phyloP scores from a whole-genome alignment of 2,329 filamentous ascomycete species.

The Ophidiomyces ophidiicola region DNA sequence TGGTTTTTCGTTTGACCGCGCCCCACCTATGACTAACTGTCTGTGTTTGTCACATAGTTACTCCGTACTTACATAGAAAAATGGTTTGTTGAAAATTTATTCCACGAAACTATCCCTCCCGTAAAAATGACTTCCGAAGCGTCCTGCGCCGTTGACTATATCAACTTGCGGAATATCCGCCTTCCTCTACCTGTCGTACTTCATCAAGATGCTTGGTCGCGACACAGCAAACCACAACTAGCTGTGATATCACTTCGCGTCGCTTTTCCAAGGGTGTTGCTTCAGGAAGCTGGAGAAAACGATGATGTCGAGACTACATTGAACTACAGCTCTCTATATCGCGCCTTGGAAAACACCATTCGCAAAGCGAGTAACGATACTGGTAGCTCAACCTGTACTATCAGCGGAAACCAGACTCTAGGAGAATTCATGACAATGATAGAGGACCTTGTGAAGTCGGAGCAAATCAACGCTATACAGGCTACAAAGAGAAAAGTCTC shows the following conservation, averaged over 20 bases:
- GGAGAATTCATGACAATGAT: neutral
- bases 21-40: no score
- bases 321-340: constrained; percentile 39
- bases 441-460: neutral
- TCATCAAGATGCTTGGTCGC: constrained; percentile 37
- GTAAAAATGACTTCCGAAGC: neutral
- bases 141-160: neutral
- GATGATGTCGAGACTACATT: constrained; percentile 37
- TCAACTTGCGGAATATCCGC: constrained; percentile 26
- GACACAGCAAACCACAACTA: constrained; percentile 35
- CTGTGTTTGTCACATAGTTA: no score
- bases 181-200: constrained; percentile 33
- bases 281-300: constrained; percentile 28
- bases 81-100: neutral
- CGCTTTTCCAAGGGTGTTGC: constrained; percentile 30
- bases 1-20: no score
- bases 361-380: neutral
- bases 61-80: neutral
- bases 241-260: constrained; percentile 34
- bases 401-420: neutral
- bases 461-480: neutral
- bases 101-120: neutral
- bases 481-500: neutral
- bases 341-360: constrained; percentile 24
- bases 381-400: neutral